These are phyloP conservation scores for Coemansia sp. DNA, from an alignment of 192 early-diverging fungal genomes.

Conservation along the genomic window DNA sequence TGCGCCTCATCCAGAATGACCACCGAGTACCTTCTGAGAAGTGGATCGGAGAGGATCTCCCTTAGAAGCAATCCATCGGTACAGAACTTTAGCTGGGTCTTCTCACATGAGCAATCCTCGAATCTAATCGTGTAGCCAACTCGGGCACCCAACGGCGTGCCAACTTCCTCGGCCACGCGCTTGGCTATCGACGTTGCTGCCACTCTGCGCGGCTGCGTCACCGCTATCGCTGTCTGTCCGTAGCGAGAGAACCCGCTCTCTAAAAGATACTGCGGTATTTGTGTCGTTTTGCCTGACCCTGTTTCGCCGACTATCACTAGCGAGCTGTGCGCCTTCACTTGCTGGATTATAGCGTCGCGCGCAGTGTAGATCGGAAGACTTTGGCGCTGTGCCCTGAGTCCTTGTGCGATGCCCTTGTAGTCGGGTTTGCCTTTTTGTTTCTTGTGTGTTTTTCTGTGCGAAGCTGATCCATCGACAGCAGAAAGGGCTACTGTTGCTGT, in stretches of 20 bases:
- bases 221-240: slow-evolving; percentile 68
- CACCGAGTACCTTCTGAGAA: slow-evolving; percentile 77
- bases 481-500: background rate
- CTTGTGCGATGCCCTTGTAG: slow-evolving; percentile 21
- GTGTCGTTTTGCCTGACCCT: slow-evolving; percentile 81
- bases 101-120: slow-evolving; percentile 80
- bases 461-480: background rate
- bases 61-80: slow-evolving; percentile 96
- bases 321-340: slow-evolving; percentile 36
- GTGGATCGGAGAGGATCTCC: slow-evolving; percentile 82
- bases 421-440: slow-evolving; percentile 14
- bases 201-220: slow-evolving; percentile 85
- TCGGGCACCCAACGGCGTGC: slow-evolving; percentile 65
- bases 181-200: slow-evolving; percentile 82
- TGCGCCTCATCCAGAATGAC: slow-evolving; percentile 97
- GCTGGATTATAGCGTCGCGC: slow-evolving; percentile 24
- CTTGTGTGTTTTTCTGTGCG: background rate
- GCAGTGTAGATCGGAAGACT: slow-evolving; percentile 60
- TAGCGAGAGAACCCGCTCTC: slow-evolving; percentile 63
- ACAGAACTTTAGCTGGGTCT: slow-evolving; percentile 88
- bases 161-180: slow-evolving; percentile 81
- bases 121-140: slow-evolving; percentile 98
- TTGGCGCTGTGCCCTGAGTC: slow-evolving; percentile 40
- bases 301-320: slow-evolving; percentile 82
- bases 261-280: slow-evolving; percentile 93